Evolutionary conservation across 2,329 filamentous ascomycete genomes (phyloP).

Genomic region (Emergomyces pasteurianus): DNA sequence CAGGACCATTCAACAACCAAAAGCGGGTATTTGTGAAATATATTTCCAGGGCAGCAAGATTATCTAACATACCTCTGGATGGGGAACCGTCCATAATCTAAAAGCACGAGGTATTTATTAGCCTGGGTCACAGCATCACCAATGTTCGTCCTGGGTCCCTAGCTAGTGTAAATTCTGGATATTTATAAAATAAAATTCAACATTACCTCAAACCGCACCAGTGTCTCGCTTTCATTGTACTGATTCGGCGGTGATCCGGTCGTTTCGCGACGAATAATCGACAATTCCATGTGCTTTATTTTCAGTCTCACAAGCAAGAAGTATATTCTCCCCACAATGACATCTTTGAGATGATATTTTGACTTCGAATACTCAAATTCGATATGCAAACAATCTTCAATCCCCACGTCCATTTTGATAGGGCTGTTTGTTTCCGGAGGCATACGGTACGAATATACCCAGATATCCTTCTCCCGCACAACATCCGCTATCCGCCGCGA

Average conservation of each 20-base stretch:
- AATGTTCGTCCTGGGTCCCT: background rate
- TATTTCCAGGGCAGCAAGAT: background rate
- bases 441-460: slow-evolving; percentile 98
- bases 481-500: slow-evolving; percentile 96
- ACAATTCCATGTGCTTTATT: slow-evolving; percentile 99
- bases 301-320: slow-evolving; percentile 93
- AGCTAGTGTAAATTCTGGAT: slow-evolving; percentile 6
- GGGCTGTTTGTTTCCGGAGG: slow-evolving; percentile 95
- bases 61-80: slow-evolving; percentile 58
- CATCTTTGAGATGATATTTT: slow-evolving; percentile 98
- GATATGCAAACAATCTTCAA: slow-evolving; percentile 97
- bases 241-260: slow-evolving; percentile 95
- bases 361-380: slow-evolving; percentile 99
- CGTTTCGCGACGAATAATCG: slow-evolving; percentile 92
- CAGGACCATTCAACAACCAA: background rate
- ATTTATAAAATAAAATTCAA: slow-evolving; percentile 2
- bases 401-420: slow-evolving; percentile 99
- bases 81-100: slow-evolving; percentile 99
- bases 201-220: slow-evolving; percentile 84
- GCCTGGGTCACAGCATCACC: background rate
- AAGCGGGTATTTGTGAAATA: background rate
- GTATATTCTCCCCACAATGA: slow-evolving; percentile 97
- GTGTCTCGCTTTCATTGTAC: slow-evolving; percentile 97
- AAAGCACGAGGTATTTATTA: background rate
- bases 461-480: slow-evolving; percentile 96